A percentile compares a stretch with the other conserved stretches of the same genome.
phyloP scores from a whole-genome alignment of 768 basidiomycete species.

The Multifurca ochricompacta region DNA sequence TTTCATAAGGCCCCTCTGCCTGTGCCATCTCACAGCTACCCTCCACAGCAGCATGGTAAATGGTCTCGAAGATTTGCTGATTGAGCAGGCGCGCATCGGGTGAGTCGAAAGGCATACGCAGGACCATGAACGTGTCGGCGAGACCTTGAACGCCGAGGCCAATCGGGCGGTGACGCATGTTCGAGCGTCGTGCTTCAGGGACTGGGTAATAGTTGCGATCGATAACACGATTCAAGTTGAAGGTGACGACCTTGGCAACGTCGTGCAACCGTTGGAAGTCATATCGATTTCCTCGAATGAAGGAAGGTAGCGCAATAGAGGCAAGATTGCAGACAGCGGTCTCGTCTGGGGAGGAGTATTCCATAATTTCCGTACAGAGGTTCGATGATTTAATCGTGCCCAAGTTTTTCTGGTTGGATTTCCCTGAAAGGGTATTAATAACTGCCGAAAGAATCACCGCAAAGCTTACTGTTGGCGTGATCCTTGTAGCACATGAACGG shows the following conservation, averaged over 20 bases:
- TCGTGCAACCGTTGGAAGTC: slow-evolving; percentile 95
- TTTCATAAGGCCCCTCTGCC: slow-evolving; percentile 75
- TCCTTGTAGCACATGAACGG: slow-evolving; percentile 99
- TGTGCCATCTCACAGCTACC: slow-evolving; percentile 83
- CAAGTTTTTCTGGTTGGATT: slow-evolving; percentile 97
- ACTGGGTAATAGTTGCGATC: slow-evolving; percentile 95
- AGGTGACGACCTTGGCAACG: slow-evolving; percentile 85
- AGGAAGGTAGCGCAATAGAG: slow-evolving; percentile 90
- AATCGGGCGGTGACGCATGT: slow-evolving; percentile 96
- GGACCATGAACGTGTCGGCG: slow-evolving; percentile 96
- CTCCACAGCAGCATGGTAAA: slow-evolving; percentile 92
- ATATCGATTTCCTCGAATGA: slow-evolving; percentile 73
- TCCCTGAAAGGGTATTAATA: slow-evolving; percentile 42
- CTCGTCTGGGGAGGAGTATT: slow-evolving; percentile 96
- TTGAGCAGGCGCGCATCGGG: slow-evolving; percentile 81
- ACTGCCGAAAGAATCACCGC: neutral
- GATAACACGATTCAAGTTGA: slow-evolving; percentile 91
- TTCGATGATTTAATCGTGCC: slow-evolving; percentile 99
- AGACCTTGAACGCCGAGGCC: slow-evolving; percentile 97
- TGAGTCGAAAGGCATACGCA: slow-evolving; percentile 94
- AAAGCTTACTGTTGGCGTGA: slow-evolving; percentile 70
- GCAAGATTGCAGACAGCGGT: slow-evolving; percentile 98
- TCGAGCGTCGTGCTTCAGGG: slow-evolving; percentile 82
- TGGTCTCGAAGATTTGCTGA: slow-evolving; percentile 96
- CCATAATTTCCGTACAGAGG: slow-evolving; percentile 97